Evolutionary conservation across 768 basidiomycete species (phyloP), one percentile per base, ranked within the genome.

Genomic region (Phaeotremella skinneri): DNA sequence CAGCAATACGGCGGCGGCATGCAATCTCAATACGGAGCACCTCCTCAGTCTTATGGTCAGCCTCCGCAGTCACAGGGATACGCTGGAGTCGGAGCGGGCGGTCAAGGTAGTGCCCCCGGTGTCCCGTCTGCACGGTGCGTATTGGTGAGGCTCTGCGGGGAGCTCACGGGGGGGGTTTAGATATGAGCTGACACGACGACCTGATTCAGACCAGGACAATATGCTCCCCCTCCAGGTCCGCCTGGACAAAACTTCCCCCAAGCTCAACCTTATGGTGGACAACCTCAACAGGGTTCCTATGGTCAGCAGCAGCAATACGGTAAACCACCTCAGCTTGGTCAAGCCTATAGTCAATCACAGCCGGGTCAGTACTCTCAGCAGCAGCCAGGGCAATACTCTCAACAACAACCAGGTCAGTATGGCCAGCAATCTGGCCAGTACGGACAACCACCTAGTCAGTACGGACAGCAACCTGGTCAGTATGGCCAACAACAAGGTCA

Each of bases 401-500:
- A 63, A 50, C 57, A 51, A 17, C 57, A 57, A 23, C 47, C 56
- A 14, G 63, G 67, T 6, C 63, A 67, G 37, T 64, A 59, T 27
- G 55, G 59, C 31, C 64, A 70, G 32, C 57, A 61, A 32, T 52
- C 45, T 23, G 34, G 42, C 5, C 60, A 65, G 41, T 68, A 68
- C 50, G 64, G 62, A 14, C 62, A 61, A 41, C 55, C 43, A 16
- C 57, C 45, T 16, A 51, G 57, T 1, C 57, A 58, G 29, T 62
- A 63, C 50, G 64, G 57, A 20, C 63, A 52, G 7, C 59, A 52
- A 45, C 42, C 31, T 6, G 55, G 61, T 11, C 66, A 64, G 42
- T 64, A 68, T 51, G 64, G 64, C 25, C 64, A 66, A 47, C 61
- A 63, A 47, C 55, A 52, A 30, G 58, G 59, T 41, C 68, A 68